Base-by-base conservation (phyloP, 2,329 filamentous ascomycete species). In the Colletotrichum orchidophilum region DNA sequence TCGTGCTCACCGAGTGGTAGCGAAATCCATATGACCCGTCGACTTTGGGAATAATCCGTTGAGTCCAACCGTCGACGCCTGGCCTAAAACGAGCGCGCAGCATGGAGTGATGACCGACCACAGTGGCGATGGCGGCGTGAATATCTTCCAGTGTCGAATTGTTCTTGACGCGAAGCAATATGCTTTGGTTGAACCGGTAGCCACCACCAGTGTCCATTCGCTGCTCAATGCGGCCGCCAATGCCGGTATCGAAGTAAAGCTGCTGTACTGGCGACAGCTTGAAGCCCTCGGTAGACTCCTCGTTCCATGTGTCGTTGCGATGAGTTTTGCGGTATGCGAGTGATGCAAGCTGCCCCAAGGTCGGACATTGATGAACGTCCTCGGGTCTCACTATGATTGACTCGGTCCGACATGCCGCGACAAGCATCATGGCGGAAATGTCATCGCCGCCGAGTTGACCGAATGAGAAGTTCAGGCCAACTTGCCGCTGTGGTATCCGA, bases 181-280 rank as follows among this genome's bases (percentile, higher is more conserved):
- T 77, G 70, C 86, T 87, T 73, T 86, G 85, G 70, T 87, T 88
- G 73, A 87, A 88, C 3, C 85, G 82, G 70, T 84, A 85, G 26
- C 78, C 82, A 0, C 81, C 80, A 2, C 81, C 79, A 4, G 74
- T 66, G 1, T 75, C 68, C 46, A 76, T 75, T 29, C 81, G 75
- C 15, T 77, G 74, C 29, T 77, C 77, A 12, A 75, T 69, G 58
- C 81, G 77, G 1, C 79, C 80, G 5, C 83, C 83, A 76, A 86
- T 83, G 2, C 79, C 77, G 0, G 85, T 86, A 72, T 85, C 80
- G 62, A 88, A 87, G 74, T 86, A 87, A 4, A 89, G 79, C 65
- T 85, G 83, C 76, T 89, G 87, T 83, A 88, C 88, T 3, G 87
- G 83, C 1, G 87, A 85, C 11, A 88, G 80, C 11, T 83, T 83